Evolutionary conservation across 805 yeast species (phyloP), one percentile per base, ranked within the genome.

Genomic region (Candida boleticola): DNA sequence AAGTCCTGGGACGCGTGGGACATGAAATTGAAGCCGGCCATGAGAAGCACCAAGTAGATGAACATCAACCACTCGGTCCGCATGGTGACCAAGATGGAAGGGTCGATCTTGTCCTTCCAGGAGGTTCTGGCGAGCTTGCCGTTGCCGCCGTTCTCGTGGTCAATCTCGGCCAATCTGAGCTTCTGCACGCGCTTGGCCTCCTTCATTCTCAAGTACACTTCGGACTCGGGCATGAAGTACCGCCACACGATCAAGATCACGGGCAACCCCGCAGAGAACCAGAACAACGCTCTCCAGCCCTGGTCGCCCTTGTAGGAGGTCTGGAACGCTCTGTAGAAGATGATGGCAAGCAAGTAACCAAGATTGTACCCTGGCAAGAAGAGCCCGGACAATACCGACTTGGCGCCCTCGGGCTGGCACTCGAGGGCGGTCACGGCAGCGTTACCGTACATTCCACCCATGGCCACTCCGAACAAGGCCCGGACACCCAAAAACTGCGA

Each of bases 1-100:
- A 84, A 64, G 58, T 84, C 92, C 62, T 84, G 89, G 4, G 88
- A 78, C 1, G 87, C 88, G 51, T 84, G 92, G 6, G 86, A 76
- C 65, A 77, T 74, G 64, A 82, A 84, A 61, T 83, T 83, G 70
- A 82, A 79, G 16, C 83, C 85, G 16, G 85, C 73, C 82, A 83
- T 76, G 57, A 82, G 35, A 42, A 64, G 47, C 4, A 65, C 53
- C 46, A 61, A 48, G 48, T 64, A 65, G 39, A 56, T 52, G 46
- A 64, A 51, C 44, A 61, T 50, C 25, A 63, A 53, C 71, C 71
- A 65, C 44, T 59, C 58, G 11, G 45, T 44, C 37, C 50, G 52
- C 13, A 56, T 37, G 14, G 55, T 38, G 27, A 31, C 22, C 10
- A 38, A 20, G 18, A 38, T 21, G 6, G 42, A 36, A 17, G 43